Conservation (phyloP, 1,284 basidiomycete species). For the Pholiota adiposa region DNA sequence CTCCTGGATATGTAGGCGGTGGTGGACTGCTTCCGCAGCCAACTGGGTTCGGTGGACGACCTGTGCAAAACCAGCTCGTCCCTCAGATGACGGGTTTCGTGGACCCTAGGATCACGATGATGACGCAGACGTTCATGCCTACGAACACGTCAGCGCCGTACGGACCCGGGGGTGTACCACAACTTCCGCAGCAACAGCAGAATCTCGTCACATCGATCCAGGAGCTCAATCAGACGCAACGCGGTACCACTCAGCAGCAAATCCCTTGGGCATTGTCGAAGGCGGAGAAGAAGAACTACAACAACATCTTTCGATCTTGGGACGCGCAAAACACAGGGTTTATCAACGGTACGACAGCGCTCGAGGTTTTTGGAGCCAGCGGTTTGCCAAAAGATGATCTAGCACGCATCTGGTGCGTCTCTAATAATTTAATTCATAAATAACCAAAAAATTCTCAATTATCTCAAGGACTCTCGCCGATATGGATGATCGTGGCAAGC, state of each 20-base stretch:
- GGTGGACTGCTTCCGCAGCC: conserved; percentile 54
- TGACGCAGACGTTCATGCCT: conserved; percentile 89
- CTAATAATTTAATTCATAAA: conserved; percentile 14
- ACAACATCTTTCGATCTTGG: conserved; percentile 97
- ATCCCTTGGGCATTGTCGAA: conserved; percentile 90
- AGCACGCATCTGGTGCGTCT: conserved; percentile 88
- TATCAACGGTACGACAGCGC: conserved; percentile 85
- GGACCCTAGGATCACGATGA: conserved; percentile 83
- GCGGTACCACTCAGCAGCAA: conserved; percentile 72
- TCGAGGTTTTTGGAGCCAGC: conserved; percentile 95
- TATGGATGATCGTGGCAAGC: conserved; percentile 88
- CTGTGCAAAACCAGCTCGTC: conserved; percentile 54
- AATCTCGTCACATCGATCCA: conserved; percentile 79
- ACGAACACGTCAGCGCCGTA: conserved; percentile 67
- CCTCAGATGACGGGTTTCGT: conserved; percentile 84
- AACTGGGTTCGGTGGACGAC: conserved; percentile 58
- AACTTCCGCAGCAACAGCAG: conserved; percentile 68
- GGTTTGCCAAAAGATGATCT: conserved; percentile 90
- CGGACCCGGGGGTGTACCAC: conserved; percentile 62
- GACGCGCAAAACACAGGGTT: conserved; percentile 86
- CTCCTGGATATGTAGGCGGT: conserved; percentile 45
- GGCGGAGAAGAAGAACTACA: conserved; percentile 96
- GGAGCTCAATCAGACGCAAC: conserved; percentile 77
- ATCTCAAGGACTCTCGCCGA: conserved; percentile 85
- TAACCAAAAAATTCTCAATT: conserved; percentile 6